Conservation (phyloP, 2,329 filamentous ascomycete genomes). For the Cladorrhinum sp. region DNA sequence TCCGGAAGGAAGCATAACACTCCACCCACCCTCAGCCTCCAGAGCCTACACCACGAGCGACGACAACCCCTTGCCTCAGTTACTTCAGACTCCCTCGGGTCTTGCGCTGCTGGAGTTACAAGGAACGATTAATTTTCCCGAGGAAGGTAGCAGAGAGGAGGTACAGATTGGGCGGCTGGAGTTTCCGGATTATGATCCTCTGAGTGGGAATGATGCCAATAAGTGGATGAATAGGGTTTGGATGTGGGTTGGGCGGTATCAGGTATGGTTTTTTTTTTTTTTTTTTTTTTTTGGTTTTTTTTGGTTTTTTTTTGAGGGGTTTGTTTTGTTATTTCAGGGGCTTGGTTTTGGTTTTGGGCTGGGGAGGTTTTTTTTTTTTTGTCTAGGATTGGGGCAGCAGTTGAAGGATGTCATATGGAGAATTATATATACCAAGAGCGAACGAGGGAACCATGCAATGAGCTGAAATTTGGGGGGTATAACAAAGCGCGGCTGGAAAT, state of each 20-base stretch:
- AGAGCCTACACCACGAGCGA: not conserved
- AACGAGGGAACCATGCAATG: no score
- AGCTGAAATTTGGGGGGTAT: no score
- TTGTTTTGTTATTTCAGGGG: no score
- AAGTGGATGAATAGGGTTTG: conserved; percentile 89
- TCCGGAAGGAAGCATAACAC: not conserved
- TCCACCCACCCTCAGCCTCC: not conserved
- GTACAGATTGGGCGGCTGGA: conserved; percentile 43
- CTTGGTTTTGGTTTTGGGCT: no score
- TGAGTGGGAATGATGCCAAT: conserved; percentile 38
- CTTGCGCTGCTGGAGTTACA: conserved; percentile 90
- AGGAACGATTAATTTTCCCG: conserved; percentile 78
- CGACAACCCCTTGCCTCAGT: conserved; percentile 64
- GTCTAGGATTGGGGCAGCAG: no score
- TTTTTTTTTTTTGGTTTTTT: not conserved
- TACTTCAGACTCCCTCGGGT: conserved; percentile 85
- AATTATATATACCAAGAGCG: no score
- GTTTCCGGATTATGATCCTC: conserved; percentile 58
- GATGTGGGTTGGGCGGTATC: conserved; percentile 83
- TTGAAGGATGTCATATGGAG: no score
- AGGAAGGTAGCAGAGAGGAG: conserved; percentile 22
- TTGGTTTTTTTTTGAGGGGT: no score
- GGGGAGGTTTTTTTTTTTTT: conserved; percentile 16
- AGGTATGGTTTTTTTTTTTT: conserved; percentile 38
- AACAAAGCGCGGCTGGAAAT: no score